Evolutionary conservation across 148 eudicot genomes (phyloP), one percentile per base, ranked within the genome.

Genomic region (Silene conica): DNA sequence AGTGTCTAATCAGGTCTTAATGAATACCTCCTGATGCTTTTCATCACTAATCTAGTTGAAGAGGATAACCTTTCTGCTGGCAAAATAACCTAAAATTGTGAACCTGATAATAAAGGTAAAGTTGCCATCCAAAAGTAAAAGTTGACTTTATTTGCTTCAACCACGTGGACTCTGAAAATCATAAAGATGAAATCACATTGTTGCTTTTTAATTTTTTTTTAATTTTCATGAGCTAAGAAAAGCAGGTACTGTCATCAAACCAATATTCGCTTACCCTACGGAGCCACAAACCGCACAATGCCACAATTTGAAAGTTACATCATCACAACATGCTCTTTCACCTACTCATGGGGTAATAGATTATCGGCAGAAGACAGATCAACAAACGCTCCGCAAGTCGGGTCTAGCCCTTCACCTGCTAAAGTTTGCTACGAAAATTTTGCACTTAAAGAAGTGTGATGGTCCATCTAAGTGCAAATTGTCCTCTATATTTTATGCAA

Each of bases 41-140:
- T 68, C 55, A 75, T 60, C 10, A 71, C 52, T 71, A 21, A 68
- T 50, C 38, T 23, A 48, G 54, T 26, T 50, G 21, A 58, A 13
- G 45, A 69, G 45, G 31, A 6, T 15, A 38, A 15, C 2, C 16
- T 26, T 70, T 21, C 16, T 8, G 26, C 20, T 71, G 12, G 10
- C 23, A 28, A 52, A 48, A 25, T 28, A 28, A 52, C 55, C 58
- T 65, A 66, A 63, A 20, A 22, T 50, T 61, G 31, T 79, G 66
- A 74, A 74, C 69, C 41, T 74, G 19, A 62, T 67, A 19, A 69
- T 12, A 74, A n/a, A 62, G 41, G 68, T 65, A 78, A 69, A 62
- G 74, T 63, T 23, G 70, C 28, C 78, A 48, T 23, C 43, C 55
- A 6, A 45, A 69, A 59, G 34, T 22, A 69, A 68, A 13, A 43